Evolutionary conservation across 495 filamentous ascomycete species (phyloP).

Genomic region (Delitschia confertaspora): DNA sequence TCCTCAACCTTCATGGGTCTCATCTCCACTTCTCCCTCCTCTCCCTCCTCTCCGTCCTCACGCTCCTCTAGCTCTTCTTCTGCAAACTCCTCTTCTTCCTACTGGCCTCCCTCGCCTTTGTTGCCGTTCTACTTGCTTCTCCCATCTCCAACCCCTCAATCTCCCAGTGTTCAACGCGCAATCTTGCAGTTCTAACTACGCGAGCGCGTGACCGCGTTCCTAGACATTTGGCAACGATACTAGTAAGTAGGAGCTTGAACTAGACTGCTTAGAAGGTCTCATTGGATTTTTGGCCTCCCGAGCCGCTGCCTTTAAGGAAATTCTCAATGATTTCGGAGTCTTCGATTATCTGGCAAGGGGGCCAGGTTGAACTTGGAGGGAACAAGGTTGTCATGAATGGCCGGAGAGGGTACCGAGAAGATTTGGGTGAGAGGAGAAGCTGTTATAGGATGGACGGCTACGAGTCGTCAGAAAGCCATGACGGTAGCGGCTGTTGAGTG

Average conservation of each 20-base stretch:
- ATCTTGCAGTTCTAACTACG: conserved; percentile 82
- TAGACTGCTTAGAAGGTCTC: conserved; percentile 96
- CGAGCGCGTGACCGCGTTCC: conserved; percentile 80
- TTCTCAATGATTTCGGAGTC: conserved; percentile 72
- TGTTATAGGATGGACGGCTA: no score
- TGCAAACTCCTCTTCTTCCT: conserved; percentile 57
- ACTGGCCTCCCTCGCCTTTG: conserved; percentile 45
- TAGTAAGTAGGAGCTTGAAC: conserved; percentile 78
- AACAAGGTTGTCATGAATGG: conserved; percentile 5
- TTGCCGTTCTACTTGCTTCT: conserved; percentile 46
- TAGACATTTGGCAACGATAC: conserved; percentile 85
- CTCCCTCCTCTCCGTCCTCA: conserved; percentile 40
- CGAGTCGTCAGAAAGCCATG: no score
- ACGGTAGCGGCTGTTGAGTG: no score
- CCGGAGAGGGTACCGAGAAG: not conserved
- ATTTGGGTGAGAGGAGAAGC: no score
- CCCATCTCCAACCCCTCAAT: conserved; percentile 65
- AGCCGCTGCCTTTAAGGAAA: conserved; percentile 86
- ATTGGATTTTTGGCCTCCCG: conserved; percentile 97
- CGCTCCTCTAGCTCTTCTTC: conserved; percentile 62
- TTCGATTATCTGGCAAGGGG: conserved; percentile 62
- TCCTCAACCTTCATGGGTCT: no score
- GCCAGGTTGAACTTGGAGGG: conserved; percentile 42
- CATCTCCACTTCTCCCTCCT: conserved; percentile 41
- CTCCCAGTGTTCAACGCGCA: conserved; percentile 65